Evolutionary conservation across 371 early-diverging fungal genomes (phyloP), one percentile per base, ranked within the genome.

Genomic region (Mortierella sp.): DNA sequence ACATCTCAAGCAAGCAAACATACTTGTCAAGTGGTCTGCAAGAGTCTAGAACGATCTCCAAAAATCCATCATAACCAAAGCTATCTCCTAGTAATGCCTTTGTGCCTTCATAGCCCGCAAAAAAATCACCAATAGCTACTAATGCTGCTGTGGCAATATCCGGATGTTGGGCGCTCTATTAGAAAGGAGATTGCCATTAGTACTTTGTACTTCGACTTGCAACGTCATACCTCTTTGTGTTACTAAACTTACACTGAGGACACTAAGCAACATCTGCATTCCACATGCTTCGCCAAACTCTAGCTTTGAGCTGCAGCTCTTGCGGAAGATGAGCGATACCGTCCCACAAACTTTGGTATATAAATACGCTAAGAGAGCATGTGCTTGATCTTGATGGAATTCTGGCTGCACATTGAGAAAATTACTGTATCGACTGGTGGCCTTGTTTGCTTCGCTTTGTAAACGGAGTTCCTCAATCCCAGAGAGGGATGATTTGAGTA

Each of bases 101-200:
- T 9, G 79, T 77, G n/a, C 75, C 75, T 61, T 81, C 83, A 44
- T 68, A 74, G 28, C 83, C 81, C 12, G 83, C 79, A 70, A 83
- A 83, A 26, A 81, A 81, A 57, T 83, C 81, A 7, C 83, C 83
- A 15, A 83, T 74, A 15, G 83, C 79, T 5, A 81, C 62, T n/a
- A 83, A 62, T 30, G 81, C 83, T 19, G 81, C 81, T n/a, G 81
- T 77, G 9, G 83, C 83, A 23, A 83, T 77, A 55, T 81, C 74
- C 16, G 68, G 70, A 52, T 83, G 80, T 57, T 77, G 74, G 15
- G 83, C 57, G 59, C 67, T 81, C 79, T 73, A 62, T n/a, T 29
- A 28, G 7, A 37, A 16, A 62, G 23, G 11, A 51, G 53, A 46
- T 21, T 7, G 47, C 14, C 12, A 51, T 15, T 60, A 45, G 9